A percentile compares a stretch with the other conserved stretches of the same genome.
phyloP scores from a whole-genome alignment of 495 filamentous ascomycete genomes.

The Penicillium arizonense region DNA sequence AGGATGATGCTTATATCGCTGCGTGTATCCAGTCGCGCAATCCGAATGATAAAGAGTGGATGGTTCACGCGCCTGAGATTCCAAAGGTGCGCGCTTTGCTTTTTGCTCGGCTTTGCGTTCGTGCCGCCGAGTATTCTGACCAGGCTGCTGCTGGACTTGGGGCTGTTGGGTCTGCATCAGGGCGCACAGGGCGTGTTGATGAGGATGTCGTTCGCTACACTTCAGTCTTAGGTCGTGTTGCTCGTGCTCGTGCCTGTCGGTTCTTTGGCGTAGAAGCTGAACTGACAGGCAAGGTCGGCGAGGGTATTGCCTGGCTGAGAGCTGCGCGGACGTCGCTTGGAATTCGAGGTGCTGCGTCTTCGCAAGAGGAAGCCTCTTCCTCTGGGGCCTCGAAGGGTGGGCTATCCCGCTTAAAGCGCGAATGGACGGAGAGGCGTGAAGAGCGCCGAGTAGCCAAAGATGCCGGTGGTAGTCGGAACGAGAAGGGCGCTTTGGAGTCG shows the following conservation, averaged over 20 bases:
- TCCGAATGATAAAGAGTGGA: constrained; percentile 82
- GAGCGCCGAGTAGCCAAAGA: constrained; percentile 67
- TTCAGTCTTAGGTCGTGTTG: constrained; percentile 68
- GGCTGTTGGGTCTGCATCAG: constrained; percentile 31
- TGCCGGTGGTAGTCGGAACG: constrained; percentile 53
- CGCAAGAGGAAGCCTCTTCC: constrained; percentile 16
- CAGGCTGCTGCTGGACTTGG: constrained; percentile 50
- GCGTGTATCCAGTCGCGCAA: constrained; percentile 74
- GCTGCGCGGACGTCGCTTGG: constrained; percentile 72
- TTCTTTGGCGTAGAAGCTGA: constrained; percentile 92
- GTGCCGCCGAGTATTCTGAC: constrained; percentile 52
- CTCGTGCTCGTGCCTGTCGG: constrained; percentile 78
- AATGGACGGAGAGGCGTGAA: constrained; percentile 48
- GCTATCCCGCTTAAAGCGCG: constrained; percentile 44
- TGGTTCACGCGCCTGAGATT: constrained; percentile 82
- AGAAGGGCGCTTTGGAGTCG: constrained; percentile 66
- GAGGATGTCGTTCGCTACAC: constrained; percentile 67
- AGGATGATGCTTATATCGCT: constrained; percentile 89
- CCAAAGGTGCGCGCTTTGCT: constrained; percentile 85
- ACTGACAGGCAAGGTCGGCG: constrained; percentile 71
- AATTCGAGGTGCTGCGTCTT: constrained; percentile 28
- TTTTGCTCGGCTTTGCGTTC: constrained; percentile 85
- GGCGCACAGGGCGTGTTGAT: constrained; percentile 33
- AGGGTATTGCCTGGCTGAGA: constrained; percentile 78
- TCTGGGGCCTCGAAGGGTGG: constrained; percentile 39